These are phyloP conservation scores for Licmophora abbreviata DNA, from an alignment of 108 stramenopile genomes.

Conservation along the genomic window DNA sequence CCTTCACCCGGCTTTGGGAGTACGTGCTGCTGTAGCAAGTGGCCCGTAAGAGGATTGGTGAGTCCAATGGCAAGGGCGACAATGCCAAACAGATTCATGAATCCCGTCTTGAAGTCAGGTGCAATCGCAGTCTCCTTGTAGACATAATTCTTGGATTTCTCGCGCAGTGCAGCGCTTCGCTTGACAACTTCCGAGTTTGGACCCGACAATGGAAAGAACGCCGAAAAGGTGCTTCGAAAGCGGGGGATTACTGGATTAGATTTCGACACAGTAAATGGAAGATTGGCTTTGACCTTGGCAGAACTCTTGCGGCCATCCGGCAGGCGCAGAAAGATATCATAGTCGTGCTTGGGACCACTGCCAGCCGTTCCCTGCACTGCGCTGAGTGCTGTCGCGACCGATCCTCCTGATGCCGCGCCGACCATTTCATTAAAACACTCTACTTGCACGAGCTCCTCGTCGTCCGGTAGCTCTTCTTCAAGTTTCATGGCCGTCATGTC, in stretches of 20 bases:
- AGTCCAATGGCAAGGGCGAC: slow-evolving; percentile 21
- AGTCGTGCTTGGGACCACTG: slow-evolving; percentile 7
- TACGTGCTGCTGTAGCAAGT: slow-evolving; percentile 35
- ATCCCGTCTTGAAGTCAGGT: slow-evolving; percentile 34
- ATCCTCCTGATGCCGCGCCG: slow-evolving; percentile 51
- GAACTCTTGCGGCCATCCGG: slow-evolving; percentile 27
- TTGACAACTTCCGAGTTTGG: slow-evolving; percentile 59
- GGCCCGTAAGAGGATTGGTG: slow-evolving; percentile 51
- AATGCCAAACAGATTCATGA: slow-evolving; percentile 26
- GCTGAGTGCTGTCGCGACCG: slow-evolving; percentile 28
- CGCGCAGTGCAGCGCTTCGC: slow-evolving; percentile 47
- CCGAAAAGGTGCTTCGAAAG: background rate
- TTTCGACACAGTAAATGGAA: slow-evolving; percentile 14
- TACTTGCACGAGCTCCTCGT: slow-evolving; percentile 28
- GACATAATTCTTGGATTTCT: slow-evolving; percentile 13
- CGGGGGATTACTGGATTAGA: background rate
- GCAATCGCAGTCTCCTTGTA: slow-evolving; percentile 43
- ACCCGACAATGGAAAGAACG: slow-evolving; percentile 53
- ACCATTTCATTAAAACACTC: slow-evolving; percentile 41
- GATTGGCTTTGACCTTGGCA: slow-evolving; percentile 8
- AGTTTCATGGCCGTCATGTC: slow-evolving; percentile 56
- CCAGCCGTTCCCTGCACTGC: slow-evolving; percentile 9
- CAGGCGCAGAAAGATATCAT: slow-evolving; percentile 29
- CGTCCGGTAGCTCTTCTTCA: slow-evolving; percentile 24
- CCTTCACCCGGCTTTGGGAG: slow-evolving; percentile 77